These are phyloP conservation scores for Cystobasidium sp. DNA, from an alignment of 1,284 basidiomycete genomes.

Conservation along the genomic window DNA sequence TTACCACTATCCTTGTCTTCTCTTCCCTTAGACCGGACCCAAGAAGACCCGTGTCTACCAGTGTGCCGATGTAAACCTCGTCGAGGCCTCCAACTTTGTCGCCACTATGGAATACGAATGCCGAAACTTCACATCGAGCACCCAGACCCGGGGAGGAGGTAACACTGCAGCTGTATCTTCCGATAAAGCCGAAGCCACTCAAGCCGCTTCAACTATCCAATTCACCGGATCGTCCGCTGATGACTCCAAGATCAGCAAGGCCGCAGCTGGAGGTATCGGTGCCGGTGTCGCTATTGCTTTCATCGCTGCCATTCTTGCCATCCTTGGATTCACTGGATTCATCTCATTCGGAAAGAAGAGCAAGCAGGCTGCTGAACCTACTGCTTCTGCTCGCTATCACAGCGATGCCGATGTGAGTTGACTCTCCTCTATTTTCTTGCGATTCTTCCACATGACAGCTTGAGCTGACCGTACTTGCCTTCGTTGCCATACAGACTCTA, in stretches of 20 bases:
- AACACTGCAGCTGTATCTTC: slow-evolving; percentile 10
- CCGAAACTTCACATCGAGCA: slow-evolving; percentile 31
- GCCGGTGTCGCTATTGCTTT: slow-evolving; percentile 26
- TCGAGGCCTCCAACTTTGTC: slow-evolving; percentile 3
- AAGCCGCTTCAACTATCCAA: slow-evolving; percentile 3
- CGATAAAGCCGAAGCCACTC: slow-evolving; percentile 14
- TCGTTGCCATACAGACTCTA: neutral
- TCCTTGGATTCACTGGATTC: slow-evolving; percentile 18
- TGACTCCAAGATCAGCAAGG: slow-evolving; percentile 9
- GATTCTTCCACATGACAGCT: neutral
- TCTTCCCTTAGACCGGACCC: slow-evolving; percentile 34
- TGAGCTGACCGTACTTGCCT: neutral
- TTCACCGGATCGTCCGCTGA: slow-evolving; percentile 17
- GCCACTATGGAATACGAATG: slow-evolving; percentile 18
- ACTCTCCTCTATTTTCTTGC: no score
- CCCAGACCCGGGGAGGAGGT: slow-evolving; percentile 26
- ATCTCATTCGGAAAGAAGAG: slow-evolving; percentile 29
- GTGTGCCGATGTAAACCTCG: slow-evolving; percentile 40
- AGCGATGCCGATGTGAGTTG: slow-evolving; percentile 18
- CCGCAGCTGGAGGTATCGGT: slow-evolving; percentile 35
- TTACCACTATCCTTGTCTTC: neutral
- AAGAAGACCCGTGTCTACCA: slow-evolving; percentile 14
- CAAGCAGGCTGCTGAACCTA: slow-evolving; percentile 1
- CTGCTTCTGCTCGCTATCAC: slow-evolving; percentile 4
- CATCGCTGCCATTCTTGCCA: slow-evolving; percentile 26